These are phyloP conservation scores for Teratosphaeria destructans DNA, from an alignment of 2,329 filamentous ascomycete genomes.

Conservation along the genomic window DNA sequence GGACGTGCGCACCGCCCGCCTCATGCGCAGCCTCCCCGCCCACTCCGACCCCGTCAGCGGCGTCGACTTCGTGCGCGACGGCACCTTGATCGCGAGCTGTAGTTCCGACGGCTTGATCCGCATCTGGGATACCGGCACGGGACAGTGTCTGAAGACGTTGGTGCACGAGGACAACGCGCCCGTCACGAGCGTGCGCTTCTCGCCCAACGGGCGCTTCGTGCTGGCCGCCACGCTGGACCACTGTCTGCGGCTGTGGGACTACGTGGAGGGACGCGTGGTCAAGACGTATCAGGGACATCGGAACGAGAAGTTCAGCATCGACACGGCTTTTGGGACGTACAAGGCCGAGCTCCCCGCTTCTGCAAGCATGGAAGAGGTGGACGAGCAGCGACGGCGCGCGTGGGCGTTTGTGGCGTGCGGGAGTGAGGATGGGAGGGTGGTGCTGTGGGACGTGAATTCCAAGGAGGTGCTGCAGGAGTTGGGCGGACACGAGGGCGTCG, in stretches of 20 bases:
- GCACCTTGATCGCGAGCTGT: constrained; percentile 84
- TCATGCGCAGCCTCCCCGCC: constrained; percentile 85
- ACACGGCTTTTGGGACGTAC: constrained; percentile 69
- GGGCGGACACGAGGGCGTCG: constrained; percentile 46
- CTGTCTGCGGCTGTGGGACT: constrained; percentile 88
- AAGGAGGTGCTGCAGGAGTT: constrained; percentile 70
- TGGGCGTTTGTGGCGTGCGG: constrained; percentile 65
- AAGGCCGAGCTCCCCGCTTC: constrained; percentile 20
- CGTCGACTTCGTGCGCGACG: constrained; percentile 86
- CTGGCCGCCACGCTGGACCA: constrained; percentile 86
- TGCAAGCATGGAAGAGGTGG: constrained; percentile 2
- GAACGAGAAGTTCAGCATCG: constrained; percentile 77
- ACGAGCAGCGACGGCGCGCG: constrained; percentile 15
- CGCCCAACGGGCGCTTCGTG: constrained; percentile 86
- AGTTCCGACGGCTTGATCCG: constrained; percentile 85
- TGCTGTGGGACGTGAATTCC: constrained; percentile 82
- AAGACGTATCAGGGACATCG: constrained; percentile 95
- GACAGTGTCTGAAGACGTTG: constrained; percentile 86
- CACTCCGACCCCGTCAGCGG: constrained; percentile 91
- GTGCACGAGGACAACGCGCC: constrained; percentile 94
- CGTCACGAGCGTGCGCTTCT: constrained; percentile 82
- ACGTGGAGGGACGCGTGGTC: constrained; percentile 78
- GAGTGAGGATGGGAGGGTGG: constrained; percentile 74
- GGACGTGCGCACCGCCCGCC: constrained; percentile 78
- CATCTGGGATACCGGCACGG: constrained; percentile 91